Evolutionary conservation across 2,329 filamentous ascomycete genomes (phyloP).

Genomic region (Nemania serpens): DNA sequence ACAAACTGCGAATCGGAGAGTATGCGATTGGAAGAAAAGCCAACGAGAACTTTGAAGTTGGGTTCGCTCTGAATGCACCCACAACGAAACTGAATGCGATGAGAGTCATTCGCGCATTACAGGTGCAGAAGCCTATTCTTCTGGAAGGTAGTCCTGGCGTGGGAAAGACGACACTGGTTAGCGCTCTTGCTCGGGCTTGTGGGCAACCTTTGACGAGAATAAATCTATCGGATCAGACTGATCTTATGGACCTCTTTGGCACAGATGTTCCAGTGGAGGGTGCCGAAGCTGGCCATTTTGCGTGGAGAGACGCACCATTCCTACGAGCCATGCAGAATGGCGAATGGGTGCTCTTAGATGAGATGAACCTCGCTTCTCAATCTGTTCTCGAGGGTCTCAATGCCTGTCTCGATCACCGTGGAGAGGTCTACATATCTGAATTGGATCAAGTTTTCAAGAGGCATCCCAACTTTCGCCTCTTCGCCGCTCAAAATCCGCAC

Average conservation of each 20-base stretch:
- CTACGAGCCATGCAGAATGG: slow-evolving; percentile 95
- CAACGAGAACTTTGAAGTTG: slow-evolving; percentile 55
- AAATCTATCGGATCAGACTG: slow-evolving; percentile 97
- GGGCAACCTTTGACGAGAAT: slow-evolving; percentile 87
- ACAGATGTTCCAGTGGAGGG: slow-evolving; percentile 95
- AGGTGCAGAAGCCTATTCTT: slow-evolving; percentile 87
- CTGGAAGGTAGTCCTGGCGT: slow-evolving; percentile 98
- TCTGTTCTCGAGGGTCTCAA: slow-evolving; percentile 96
- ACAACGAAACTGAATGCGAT: slow-evolving; percentile 91
- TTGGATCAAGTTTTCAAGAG: slow-evolving; percentile 91
- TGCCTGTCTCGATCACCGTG: slow-evolving; percentile 93
- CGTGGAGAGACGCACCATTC: slow-evolving; percentile 95
- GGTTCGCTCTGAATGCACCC: slow-evolving; percentile 83
- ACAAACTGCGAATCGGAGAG: slow-evolving; percentile 69
- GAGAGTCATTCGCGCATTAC: slow-evolving; percentile 85
- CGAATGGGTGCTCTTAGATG: slow-evolving; percentile 94
- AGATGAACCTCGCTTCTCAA: slow-evolving; percentile 98
- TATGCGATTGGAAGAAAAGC: slow-evolving; percentile 68
- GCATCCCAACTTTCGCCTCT: slow-evolving; percentile 89
- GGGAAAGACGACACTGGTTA: slow-evolving; percentile 92
- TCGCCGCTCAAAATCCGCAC: slow-evolving; percentile 96
- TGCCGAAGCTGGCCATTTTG: slow-evolving; percentile 86
- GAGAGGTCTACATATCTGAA: slow-evolving; percentile 93
- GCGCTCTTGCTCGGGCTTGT: slow-evolving; percentile 78
- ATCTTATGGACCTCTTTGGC: slow-evolving; percentile 95